phyloP scores from a whole-genome alignment of 163 green algal species.

The Volvox carteri region DNA sequence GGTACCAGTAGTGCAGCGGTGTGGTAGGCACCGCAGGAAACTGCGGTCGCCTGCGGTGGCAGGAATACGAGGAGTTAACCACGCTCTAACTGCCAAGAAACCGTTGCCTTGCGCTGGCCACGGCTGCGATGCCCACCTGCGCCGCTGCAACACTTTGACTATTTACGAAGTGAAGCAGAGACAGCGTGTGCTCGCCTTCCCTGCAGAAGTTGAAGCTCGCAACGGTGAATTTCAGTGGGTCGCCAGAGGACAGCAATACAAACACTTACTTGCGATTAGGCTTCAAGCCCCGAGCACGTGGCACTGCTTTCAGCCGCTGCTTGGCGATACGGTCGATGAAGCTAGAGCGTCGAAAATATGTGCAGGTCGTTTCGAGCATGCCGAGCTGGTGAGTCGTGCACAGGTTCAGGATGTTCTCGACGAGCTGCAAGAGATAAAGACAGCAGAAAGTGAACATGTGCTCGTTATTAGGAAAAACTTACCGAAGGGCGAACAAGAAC shows the following conservation, averaged over 20 bases:
- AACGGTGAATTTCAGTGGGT: background rate
- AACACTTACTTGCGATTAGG: conserved; percentile 71
- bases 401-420: conserved; percentile 81
- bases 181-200: conserved; percentile 76
- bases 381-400: conserved; percentile 77
- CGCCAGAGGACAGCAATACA: background rate
- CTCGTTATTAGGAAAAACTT: background rate
- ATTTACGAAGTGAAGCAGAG: conserved; percentile 83
- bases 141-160: conserved; percentile 82
- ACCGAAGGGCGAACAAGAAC: background rate
- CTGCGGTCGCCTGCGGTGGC: conserved; percentile 74
- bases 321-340: conserved; percentile 81
- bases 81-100: background rate
- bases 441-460: background rate
- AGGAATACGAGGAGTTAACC: background rate
- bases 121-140: conserved; percentile 54
- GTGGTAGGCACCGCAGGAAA: conserved; percentile 85
- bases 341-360: conserved; percentile 77
- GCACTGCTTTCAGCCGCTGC: conserved; percentile 75
- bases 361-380: conserved; percentile 82
- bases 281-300: conserved; percentile 79
- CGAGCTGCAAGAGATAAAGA: conserved; percentile 61
- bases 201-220: conserved; percentile 57
- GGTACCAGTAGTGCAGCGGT: conserved; percentile 73
- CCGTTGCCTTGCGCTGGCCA: background rate